Base-by-base conservation (phyloP, 2,329 filamentous ascomycete species). In the Clathrospora elynae region DNA sequence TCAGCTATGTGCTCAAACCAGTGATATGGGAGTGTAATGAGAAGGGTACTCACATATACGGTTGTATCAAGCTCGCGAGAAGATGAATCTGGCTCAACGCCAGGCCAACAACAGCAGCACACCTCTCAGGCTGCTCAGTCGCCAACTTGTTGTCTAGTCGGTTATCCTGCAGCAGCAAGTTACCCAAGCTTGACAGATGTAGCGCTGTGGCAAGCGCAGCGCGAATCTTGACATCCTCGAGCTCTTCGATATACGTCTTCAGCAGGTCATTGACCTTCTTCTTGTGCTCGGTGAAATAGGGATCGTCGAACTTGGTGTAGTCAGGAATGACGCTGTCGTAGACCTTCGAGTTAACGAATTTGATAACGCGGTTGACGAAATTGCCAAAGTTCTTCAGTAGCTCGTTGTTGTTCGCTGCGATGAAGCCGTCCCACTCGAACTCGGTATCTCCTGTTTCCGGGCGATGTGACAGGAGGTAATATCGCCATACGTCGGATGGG, bases 381-480 rank as follows among this genome's bases (percentile, higher is more conserved):
- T 79, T 79, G 36, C 85, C 85, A 26, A 88, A 76, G 69, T 87
- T 87, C 68, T 85, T 85, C 35, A 87, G 76, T n/a, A 96, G 80
- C 66, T 93, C 88, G 63, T 87, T 90, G 76, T 96, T 96, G 78
- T 96, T 96, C 57, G 82, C 79, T 23, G 84, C 80, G 50, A 93
- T 86, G 72, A 96, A 95, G 31, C 85, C 80, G 44, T 81, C 82
- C 90, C 90, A 96, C 67, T 92, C 87, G 68, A 96, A 96, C 64
- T 96, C 88, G 0, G 89, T 87, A 66, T 96, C 91, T 36, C 86
- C 82, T 8, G 85, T 86, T 71, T 96, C 91, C 0, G 91, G 91
- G 42, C 91, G 83, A 68, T 88, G 86, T 30, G 90, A 87, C 24
- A 96, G 78, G 14, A 96, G 81, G 74, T 93, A 96, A 73, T 92